Base-by-base conservation (phyloP, 2,329 filamentous ascomycete species). In the Cephalotrichum gorgonifer region DNA sequence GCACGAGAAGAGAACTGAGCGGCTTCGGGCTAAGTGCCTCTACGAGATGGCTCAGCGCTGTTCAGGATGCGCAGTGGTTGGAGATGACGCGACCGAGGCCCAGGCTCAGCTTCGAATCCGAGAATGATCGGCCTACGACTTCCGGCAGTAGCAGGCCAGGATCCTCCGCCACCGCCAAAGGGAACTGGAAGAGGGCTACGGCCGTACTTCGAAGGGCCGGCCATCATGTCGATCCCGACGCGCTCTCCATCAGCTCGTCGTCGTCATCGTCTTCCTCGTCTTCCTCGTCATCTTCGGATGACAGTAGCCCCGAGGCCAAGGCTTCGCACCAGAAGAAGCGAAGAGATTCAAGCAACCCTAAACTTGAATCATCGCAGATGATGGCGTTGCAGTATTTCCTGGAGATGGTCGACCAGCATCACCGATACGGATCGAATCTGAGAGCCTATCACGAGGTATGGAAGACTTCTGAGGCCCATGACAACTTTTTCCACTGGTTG, bases 401-500 rank as follows among this genome's bases (percentile, higher is more conserved):
- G 12, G 78, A 95, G 58, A 90, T 95, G 85, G 83, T 91, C 7
- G 86, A 93, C 61, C 68, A 82, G 43, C 90, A 94, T 63, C 89
- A 96, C 61, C 79, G 89, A 4, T 94, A 95, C 59, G 90, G 89
- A 4, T 85, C 82, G 48, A 94, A 93, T 56, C 65, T 95, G 46
- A 75, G 86, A 28, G 76, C 79, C 28, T 96, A 95, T 57, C 90
- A 96, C 59, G 78, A 81, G 51, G 80, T 86, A 54, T 96, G 90
- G 90, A 88, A 88, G 63, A 79, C 76, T 52, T 72, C 79, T 2
- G 72, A 86, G 26, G 91, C 88, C 0, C 78, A 81, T 4, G 85
- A 95, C 62, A 95, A 93, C 60, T 96, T 90, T 73, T 95, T 95
- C 63, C 91, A 89, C 66, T 95, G 90, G 89, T 72, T 95, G 1